These are phyloP conservation scores for Microbotryum saponariae DNA, from an alignment of 1,284 basidiomycete species.

Conservation along the genomic window DNA sequence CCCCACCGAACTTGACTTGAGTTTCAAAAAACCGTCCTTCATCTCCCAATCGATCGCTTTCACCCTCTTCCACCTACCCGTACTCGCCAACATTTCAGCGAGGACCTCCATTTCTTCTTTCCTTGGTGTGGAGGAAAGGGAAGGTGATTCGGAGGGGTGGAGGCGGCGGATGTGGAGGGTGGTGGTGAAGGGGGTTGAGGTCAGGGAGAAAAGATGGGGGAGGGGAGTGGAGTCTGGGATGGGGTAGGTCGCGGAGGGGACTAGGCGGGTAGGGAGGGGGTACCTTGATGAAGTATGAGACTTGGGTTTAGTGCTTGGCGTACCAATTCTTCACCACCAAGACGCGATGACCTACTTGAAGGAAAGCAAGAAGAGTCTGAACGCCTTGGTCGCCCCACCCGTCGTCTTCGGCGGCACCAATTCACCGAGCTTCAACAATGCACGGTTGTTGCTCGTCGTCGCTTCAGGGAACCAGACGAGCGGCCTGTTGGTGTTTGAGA, in stretches of 20 bases:
- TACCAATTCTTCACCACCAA: neutral
- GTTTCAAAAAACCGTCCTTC: constrained; percentile 24
- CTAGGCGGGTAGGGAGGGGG: constrained; percentile 16
- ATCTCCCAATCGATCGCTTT: constrained; percentile 14
- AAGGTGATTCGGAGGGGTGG: constrained; percentile 17
- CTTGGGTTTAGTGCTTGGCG: neutral
- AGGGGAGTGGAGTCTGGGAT: constrained; percentile 18
- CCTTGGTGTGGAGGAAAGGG: neutral
- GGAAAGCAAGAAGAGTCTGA: constrained; percentile 18
- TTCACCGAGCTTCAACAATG: constrained; percentile 20
- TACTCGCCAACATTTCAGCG: constrained; percentile 8
- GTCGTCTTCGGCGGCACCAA: neutral
- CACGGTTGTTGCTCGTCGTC: constrained; percentile 32
- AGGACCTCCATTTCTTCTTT: constrained; percentile 12
- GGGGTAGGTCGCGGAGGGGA: constrained; percentile 23
- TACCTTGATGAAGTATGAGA: constrained; percentile 11
- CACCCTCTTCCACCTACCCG: constrained; percentile 15
- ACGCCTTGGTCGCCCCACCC: neutral
- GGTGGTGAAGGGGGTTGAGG: constrained; percentile 9
- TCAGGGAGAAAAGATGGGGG: constrained; percentile 15
- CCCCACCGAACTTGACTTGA: neutral
- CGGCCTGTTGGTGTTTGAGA: constrained; percentile 7
- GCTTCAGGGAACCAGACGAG: constrained; percentile 36
- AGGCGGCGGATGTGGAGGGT: constrained; percentile 17
- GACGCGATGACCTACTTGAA: constrained; percentile 17